phyloP scores from a whole-genome alignment of 768 basidiomycete genomes.

The Dioszegia aurantiaca region DNA sequence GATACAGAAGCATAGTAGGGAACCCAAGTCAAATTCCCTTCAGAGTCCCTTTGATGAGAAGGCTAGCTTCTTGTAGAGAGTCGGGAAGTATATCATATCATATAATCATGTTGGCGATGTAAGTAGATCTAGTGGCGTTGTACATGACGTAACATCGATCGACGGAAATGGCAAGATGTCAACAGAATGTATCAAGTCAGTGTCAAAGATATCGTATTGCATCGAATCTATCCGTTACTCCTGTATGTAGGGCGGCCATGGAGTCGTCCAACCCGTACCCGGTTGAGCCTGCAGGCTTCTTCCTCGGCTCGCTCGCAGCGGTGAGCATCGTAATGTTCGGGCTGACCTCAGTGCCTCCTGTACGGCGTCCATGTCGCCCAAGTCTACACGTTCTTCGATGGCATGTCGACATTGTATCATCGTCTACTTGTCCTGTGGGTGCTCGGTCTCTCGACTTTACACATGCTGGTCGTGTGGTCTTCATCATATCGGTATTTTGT shows the following conservation, averaged over 20 bases:
- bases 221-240: no score
- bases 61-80: constrained; percentile 9
- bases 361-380: constrained; percentile 42
- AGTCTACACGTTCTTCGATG: constrained; percentile 31
- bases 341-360: constrained; percentile 18
- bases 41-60: constrained; percentile 13
- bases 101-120: no score
- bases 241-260: background rate
- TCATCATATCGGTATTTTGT: constrained; percentile 40
- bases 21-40: no score
- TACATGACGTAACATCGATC: no score
- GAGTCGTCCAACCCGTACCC: constrained; percentile 30
- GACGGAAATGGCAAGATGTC: no score
- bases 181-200: no score
- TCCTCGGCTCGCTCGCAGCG: constrained; percentile 30
- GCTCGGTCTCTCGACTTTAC: constrained; percentile 27
- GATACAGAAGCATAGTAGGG: no score
- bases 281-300: constrained; percentile 31
- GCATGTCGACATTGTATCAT: constrained; percentile 8
- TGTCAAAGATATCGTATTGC: no score
- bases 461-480: constrained; percentile 40
- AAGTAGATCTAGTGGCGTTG: no score
- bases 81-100: no score
- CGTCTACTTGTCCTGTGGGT: constrained; percentile 37
- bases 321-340: constrained; percentile 13